Evolutionary conservation across 164 flowering plant species (phyloP).

Genomic region (Pachysandra terminalis): DNA sequence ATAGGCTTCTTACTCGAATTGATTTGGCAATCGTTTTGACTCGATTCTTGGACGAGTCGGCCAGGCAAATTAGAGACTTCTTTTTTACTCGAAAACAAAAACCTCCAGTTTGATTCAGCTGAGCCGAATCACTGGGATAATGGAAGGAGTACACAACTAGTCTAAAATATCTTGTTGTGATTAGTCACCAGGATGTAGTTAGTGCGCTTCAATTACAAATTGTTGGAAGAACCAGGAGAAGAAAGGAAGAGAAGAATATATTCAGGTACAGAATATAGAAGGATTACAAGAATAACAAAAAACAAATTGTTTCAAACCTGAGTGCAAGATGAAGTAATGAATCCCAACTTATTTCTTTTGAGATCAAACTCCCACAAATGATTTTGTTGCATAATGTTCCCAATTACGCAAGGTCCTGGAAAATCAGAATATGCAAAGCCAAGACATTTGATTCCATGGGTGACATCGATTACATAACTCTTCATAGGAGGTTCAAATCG

Average conservation of each 20-base stretch:
- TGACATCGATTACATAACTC: slow-evolving; percentile 41
- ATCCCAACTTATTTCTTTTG: slow-evolving; percentile 24
- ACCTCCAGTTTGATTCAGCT: too few relatives aligned
- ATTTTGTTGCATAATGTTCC: slow-evolving; percentile 61
- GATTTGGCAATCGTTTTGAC: too few relatives aligned
- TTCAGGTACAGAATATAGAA: background rate
- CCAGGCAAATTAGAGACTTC: too few relatives aligned
- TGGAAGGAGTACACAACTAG: too few relatives aligned
- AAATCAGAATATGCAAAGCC: slow-evolving; percentile 27
- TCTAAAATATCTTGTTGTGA: too few relatives aligned
- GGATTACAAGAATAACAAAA: background rate
- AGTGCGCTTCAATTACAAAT: too few relatives aligned
- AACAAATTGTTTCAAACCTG: background rate
- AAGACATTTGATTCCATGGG: slow-evolving; percentile 31
- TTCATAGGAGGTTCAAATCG: slow-evolving; percentile 44
- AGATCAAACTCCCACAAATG: slow-evolving; percentile 58
- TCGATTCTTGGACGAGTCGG: too few relatives aligned
- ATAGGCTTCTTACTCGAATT: too few relatives aligned
- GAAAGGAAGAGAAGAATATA: background rate
- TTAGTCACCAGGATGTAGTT: too few relatives aligned
- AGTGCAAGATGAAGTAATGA: slow-evolving; percentile 41
- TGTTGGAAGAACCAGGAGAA: background rate
- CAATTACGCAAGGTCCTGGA: slow-evolving; percentile 32
- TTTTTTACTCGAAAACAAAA: too few relatives aligned
- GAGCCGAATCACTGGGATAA: too few relatives aligned